Base-by-base conservation (phyloP, 352 stramenopile species). In the Phytophthora pluvialis region DNA sequence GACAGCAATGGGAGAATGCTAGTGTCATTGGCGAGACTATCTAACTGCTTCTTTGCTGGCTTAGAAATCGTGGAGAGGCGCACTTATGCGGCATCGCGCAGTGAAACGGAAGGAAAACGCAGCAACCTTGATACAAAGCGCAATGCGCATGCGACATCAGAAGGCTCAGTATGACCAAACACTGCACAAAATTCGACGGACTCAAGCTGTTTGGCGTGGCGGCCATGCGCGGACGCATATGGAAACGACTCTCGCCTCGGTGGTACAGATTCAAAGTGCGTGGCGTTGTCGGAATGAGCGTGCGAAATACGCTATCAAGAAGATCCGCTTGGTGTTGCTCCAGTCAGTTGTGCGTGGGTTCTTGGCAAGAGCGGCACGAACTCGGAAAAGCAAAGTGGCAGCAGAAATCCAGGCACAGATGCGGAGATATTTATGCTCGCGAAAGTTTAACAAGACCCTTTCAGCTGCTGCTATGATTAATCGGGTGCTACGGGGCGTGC, bases 401-500 rank as follows among this genome's bases (percentile, higher is more conserved):
- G 43, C 33, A 29, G 43, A 64, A 18, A 81, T 81, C 52, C 73
- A 81, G 51, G 44, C 73, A 1, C 57, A 81, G 21, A 60, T 66
- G 12, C 58, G 73, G 11, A 55, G 58, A 25, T 45, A 68, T 54
- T 47, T 75, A 8, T 60, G 58, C 35, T 12, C 63, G 29, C 47
- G 29, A 28, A 35, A 69, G 13, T 76, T 72, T 47, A 53, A 52
- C 18, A 62, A 39, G 12, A 47, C 11, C 8, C 15, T 67, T 9
- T 36, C 29, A 29, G 69, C 73, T 0, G 69, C 66, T 50, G 55
- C 63, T 45, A 64, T 21, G 1, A 69, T 81, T 4, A 78, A 81
- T 57, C 73, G 73, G 16, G 62, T 69, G n/a, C 32, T 81, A 31
- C 70, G 69, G 33, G 69, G 69, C 1, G 70, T 77, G 72, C 39